These are phyloP conservation scores for Austroboletus festivus DNA, from an alignment of 768 basidiomycete genomes.

Conservation along the genomic window DNA sequence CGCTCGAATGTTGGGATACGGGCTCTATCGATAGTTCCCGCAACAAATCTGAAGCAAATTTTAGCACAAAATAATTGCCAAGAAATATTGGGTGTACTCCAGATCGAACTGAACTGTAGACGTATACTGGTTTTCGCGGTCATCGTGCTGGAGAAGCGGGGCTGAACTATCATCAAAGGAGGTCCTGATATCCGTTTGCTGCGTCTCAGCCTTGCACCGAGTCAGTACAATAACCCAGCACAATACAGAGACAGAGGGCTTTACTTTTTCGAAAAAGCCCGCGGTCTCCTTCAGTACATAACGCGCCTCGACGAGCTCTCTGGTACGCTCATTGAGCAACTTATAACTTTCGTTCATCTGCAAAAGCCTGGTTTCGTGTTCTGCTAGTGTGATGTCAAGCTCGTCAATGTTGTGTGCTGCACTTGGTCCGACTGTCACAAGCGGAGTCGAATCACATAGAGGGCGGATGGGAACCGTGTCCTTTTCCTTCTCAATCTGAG, in stretches of 20 bases:
- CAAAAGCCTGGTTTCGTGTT: constrained; percentile 78
- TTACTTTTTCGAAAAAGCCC: constrained; percentile 87
- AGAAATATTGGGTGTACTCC: constrained; percentile 53
- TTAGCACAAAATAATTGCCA: neutral
- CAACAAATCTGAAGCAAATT: constrained; percentile 67
- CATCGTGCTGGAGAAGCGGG: constrained; percentile 89
- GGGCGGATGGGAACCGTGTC: constrained; percentile 82
- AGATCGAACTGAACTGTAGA: constrained; percentile 72
- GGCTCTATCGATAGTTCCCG: constrained; percentile 92
- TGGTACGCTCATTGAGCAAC: constrained; percentile 77
- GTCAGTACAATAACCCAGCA: constrained; percentile 3
- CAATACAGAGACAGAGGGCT: constrained; percentile 18
- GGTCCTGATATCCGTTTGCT: constrained; percentile 73
- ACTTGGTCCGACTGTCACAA: constrained; percentile 87
- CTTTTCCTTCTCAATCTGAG: constrained; percentile 83
- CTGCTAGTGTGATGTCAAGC: constrained; percentile 79
- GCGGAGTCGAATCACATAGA: constrained; percentile 79
- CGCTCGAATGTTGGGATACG: constrained; percentile 94
- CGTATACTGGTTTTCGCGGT: constrained; percentile 66
- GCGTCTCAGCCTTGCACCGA: constrained; percentile 63
- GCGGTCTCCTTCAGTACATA: constrained; percentile 94
- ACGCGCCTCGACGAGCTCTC: constrained; percentile 89
- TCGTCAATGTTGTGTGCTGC: constrained; percentile 93
- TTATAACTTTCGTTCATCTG: constrained; percentile 96
- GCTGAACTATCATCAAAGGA: constrained; percentile 92